phyloP scores from a whole-genome alignment of 805 yeast genomes.

The Candida nanaspora region DNA sequence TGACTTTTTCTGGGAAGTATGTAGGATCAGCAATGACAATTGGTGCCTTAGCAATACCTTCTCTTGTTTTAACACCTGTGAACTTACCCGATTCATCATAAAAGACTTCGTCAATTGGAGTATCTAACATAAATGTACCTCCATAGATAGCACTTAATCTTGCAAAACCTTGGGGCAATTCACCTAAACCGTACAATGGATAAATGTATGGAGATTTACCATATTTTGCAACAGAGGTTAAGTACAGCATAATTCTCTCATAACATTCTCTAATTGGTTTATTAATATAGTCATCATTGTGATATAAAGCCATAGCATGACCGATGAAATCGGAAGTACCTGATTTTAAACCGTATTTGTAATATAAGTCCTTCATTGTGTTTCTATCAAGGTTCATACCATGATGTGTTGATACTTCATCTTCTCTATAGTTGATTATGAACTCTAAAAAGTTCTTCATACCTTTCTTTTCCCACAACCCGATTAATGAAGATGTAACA shows the following conservation, averaged over 20 bases:
- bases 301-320: constrained; percentile 97
- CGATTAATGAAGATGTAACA: constrained; percentile 85
- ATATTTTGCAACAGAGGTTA: constrained; percentile 86
- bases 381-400: constrained; percentile 79
- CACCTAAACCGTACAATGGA: constrained; percentile 95
- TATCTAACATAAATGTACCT: constrained; percentile 96
- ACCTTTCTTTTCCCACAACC: constrained; percentile 91
- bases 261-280: constrained; percentile 90
- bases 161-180: constrained; percentile 98
- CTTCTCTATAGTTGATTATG: constrained; percentile 75
- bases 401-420: constrained; percentile 72
- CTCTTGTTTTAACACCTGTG: constrained; percentile 83
- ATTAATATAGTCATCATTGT: constrained; percentile 81
- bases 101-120: constrained; percentile 85
- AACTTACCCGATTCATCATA: constrained; percentile 69
- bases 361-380: constrained; percentile 88
- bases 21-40: constrained; percentile 96
- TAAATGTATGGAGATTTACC: constrained; percentile 96
- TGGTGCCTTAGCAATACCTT: constrained; percentile 88
- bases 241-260: constrained; percentile 78
- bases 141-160: constrained; percentile 95
- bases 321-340: constrained; percentile 97
- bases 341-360: constrained; percentile 81
- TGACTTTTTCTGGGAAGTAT: constrained; percentile 82
- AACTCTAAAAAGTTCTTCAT: constrained; percentile 89